Base-by-base conservation (phyloP, 768 basidiomycete species). In the Pleurotus tuber-regium region DNA sequence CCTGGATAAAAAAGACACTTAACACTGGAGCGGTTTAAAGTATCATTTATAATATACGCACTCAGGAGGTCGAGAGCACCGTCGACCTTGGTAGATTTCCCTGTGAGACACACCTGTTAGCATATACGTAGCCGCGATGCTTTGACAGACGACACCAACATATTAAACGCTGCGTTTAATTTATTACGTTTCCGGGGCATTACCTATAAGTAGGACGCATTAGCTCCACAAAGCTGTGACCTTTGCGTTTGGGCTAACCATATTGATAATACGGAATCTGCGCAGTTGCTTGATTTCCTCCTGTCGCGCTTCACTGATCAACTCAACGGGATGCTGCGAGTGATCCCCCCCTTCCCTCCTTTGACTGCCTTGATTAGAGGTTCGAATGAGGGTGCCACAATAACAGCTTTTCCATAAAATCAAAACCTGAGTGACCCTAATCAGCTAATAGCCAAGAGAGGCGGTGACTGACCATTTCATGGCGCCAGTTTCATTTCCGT, bases 261-360 rank as follows among this genome's bases (percentile, higher is more conserved):
- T 31, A 3, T 35, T 31, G 14, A 48, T 35, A 23, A 48, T 35
- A 23, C 31, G 46, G 23, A 48, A 48, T 21, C 46, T 31, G 18
- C 46, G 46, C 23, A 48, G 46, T 8, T 18, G 46, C 19, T 48
- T 48, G n/a, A 48, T 8, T 11, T 48, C 31, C 46, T 14, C 9
- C 10, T n/a, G 46, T 19, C 16, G 19, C 5, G 23, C 14, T 19
- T 8, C 25, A 29, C 12, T 35, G 46, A 21, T 16, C 30, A 12
- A 16, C 14, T 35, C 19, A 19, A 18, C 28, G 18, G 18, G 10
- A 18, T 11, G 18, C 46, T 18, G 28, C 18, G 14, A 12, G 21
- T 14, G n/a, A n/a, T 35, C 29, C n/a, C 14, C 16, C 16, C 14
- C 23, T 31, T 19, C 4, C 9, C 29, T 21, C n/a, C 23, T 31